Conservation (phyloP, 306 rosid species). For the Hippophae gyantsensis region DNA sequence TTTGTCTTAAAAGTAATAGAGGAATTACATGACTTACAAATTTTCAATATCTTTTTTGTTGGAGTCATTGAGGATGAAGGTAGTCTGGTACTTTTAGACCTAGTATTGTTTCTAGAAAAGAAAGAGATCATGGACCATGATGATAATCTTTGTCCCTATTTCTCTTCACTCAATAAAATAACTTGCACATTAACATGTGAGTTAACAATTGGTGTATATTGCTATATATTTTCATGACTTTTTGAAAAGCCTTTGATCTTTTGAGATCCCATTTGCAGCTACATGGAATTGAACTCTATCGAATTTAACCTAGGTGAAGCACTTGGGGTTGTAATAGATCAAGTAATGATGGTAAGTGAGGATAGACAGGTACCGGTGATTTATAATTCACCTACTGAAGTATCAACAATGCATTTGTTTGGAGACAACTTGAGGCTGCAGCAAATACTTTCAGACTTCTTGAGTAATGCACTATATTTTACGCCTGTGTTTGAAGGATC, state of each 20-base stretch:
- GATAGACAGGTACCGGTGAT: constrained; percentile 25
- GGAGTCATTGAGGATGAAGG: too few relatives aligned
- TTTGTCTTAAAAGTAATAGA: not conserved
- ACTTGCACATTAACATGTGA: not conserved
- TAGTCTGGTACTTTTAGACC: too few relatives aligned
- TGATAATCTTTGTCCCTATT: not conserved
- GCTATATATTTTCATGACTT: not conserved
- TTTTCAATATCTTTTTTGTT: too few relatives aligned
- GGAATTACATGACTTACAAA: too few relatives aligned
- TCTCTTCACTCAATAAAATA: not conserved
- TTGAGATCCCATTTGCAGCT: constrained; percentile 19
- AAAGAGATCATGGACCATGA: too few relatives aligned
- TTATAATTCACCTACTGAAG: constrained; percentile 27
- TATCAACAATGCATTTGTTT: constrained; percentile 25
- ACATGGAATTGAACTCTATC: constrained; percentile 25
- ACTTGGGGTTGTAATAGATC: constrained; percentile 24
- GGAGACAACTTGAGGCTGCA: constrained; percentile 44
- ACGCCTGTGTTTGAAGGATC: constrained; percentile 24
- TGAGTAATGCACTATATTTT: constrained; percentile 23
- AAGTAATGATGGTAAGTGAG: constrained; percentile 29
- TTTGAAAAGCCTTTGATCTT: constrained; percentile 7
- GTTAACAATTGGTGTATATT: not conserved
- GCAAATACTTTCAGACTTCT: constrained; percentile 30
- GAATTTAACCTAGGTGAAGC: constrained; percentile 34
- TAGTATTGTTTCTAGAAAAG: too few relatives aligned